Evolutionary conservation across 1,139 yeast species (phyloP).

Genomic region (Protomyces inouyei): DNA sequence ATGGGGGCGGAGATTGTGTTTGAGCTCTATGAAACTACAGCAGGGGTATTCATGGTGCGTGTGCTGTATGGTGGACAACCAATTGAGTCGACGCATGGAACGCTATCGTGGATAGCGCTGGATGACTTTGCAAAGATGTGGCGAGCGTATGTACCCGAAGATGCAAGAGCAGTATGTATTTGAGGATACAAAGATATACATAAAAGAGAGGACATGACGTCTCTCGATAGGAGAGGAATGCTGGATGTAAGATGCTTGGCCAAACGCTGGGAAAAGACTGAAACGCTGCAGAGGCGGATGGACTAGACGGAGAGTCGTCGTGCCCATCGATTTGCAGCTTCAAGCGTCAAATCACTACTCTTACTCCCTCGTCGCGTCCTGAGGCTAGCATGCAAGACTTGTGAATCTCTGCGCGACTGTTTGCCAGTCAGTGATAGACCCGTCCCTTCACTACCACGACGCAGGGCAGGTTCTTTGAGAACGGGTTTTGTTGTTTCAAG

Average conservation of each 20-base stretch:
- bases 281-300: not conserved
- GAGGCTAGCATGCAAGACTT: not conserved
- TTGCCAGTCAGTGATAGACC: no score
- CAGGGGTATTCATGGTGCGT: constrained; percentile 37
- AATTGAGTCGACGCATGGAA: not conserved
- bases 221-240: no score
- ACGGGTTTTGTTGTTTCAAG: no score
- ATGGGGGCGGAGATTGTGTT: constrained; percentile 45
- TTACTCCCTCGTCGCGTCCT: not conserved
- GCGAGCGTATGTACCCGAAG: not conserved
- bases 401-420: not conserved
- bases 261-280: no score
- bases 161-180: not conserved
- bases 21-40: constrained; percentile 40
- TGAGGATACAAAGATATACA: not conserved
- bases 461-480: no score
- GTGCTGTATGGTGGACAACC: constrained; percentile 41
- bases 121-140: not conserved
- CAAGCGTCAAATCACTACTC: not conserved
- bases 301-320: not conserved
- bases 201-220: no score
- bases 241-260: no score
- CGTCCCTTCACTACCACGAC: not conserved
- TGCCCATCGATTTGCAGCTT: not conserved
- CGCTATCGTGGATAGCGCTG: not conserved